Conservation (phyloP, 2,329 filamentous ascomycete species). For the Fusarium sp. region DNA sequence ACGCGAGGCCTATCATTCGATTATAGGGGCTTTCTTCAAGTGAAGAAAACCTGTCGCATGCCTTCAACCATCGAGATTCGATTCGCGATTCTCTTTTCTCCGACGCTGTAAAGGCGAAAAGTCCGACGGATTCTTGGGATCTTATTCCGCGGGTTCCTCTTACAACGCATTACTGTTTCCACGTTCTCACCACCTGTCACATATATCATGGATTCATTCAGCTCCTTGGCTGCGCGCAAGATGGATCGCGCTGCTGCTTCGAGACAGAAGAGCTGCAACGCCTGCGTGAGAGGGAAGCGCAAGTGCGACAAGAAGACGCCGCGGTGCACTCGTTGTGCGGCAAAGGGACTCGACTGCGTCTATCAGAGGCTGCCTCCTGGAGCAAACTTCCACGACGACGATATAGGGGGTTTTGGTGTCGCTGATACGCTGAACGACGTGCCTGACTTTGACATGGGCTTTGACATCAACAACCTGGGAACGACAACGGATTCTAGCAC, state of each 20-base stretch:
- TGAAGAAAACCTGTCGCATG: slow-evolving; percentile 1
- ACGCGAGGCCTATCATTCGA: not conserved
- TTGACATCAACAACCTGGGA: slow-evolving; percentile 54
- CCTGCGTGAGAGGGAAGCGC: slow-evolving; percentile 64
- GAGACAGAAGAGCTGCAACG: slow-evolving; percentile 67
- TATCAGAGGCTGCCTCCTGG: slow-evolving; percentile 57
- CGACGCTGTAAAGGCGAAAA: slow-evolving; percentile 32
- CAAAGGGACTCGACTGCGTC: slow-evolving; percentile 60
- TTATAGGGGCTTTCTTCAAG: not conserved
- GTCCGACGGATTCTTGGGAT: slow-evolving; percentile 24
- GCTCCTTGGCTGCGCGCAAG: slow-evolving; percentile 49
- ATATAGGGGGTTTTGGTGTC: slow-evolving; percentile 28
- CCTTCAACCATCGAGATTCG: slow-evolving; percentile 1
- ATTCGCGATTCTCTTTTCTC: slow-evolving; percentile 20
- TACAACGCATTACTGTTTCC: slow-evolving; percentile 11
- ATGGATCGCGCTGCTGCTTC: slow-evolving; percentile 57
- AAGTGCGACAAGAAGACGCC: slow-evolving; percentile 64
- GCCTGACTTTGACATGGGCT: slow-evolving; percentile 57
- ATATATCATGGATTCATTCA: slow-evolving; percentile 47
- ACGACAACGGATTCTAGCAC: slow-evolving; percentile 50
- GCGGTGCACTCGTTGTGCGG: slow-evolving; percentile 60
- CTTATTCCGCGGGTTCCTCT: slow-evolving; percentile 15
- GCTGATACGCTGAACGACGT: slow-evolving; percentile 37
- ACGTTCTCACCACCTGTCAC: slow-evolving; percentile 2
- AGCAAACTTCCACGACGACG: slow-evolving; percentile 42